Conservation (phyloP, 2,329 filamentous ascomycete species). For the Diaporthe amygdali region DNA sequence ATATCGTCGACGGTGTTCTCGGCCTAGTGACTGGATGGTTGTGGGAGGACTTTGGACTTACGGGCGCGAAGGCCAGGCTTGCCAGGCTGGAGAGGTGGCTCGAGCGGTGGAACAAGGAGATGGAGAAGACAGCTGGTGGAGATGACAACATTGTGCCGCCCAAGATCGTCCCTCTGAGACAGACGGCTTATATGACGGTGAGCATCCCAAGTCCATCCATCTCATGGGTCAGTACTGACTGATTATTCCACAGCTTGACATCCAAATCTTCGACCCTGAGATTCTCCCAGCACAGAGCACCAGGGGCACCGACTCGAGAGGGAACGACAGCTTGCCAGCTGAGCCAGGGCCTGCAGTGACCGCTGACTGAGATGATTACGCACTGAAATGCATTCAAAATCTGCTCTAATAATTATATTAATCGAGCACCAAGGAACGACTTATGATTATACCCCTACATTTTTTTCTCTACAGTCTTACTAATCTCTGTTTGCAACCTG, state of each 20-base stretch:
- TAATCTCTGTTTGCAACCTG: conserved; percentile 1
- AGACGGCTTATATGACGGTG: conserved; percentile 87
- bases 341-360: conserved; percentile 13
- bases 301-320: conserved; percentile 20
- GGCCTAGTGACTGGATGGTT: conserved; percentile 89
- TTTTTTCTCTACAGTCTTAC: not conserved
- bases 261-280: conserved; percentile 81
- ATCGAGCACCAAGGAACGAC: conserved; percentile 21
- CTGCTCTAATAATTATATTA: conserved; percentile 17
- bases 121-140: conserved; percentile 59
- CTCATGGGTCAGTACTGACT: conserved; percentile 25
- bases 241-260: conserved; percentile 66
- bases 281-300: conserved; percentile 61
- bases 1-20: conserved; percentile 79
- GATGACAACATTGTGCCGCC: conserved; percentile 63
- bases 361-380: conserved; percentile 17
- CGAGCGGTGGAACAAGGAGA: conserved; percentile 82
- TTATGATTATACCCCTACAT: conserved; percentile 26
- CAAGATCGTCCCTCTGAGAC: conserved; percentile 77
- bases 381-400: not conserved
- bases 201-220: conserved; percentile 35
- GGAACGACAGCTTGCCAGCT: conserved; percentile 15
- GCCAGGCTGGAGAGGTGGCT: conserved; percentile 79
- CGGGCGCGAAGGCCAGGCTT: conserved; percentile 75
- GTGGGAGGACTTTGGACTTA: conserved; percentile 88